phyloP scores from a whole-genome alignment of 1,284 basidiomycete species.

The Puccinia hordei region DNA sequence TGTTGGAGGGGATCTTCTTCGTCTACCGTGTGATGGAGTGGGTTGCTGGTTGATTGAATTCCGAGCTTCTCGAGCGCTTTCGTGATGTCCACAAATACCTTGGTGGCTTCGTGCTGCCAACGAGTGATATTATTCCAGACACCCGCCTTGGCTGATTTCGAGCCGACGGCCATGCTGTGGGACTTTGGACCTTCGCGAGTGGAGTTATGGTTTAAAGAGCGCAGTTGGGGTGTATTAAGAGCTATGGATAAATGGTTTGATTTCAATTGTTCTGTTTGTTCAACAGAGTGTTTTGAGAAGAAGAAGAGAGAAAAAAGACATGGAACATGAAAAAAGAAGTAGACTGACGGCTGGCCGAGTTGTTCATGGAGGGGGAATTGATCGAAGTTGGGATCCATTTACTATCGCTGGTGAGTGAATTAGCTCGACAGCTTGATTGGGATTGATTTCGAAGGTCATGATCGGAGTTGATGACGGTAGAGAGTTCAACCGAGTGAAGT shows the following conservation, averaged over 20 bases:
- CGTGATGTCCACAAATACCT: constrained; percentile 58
- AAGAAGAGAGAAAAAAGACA: constrained; percentile 53
- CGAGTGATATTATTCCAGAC: constrained; percentile 58
- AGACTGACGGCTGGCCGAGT: constrained; percentile 31
- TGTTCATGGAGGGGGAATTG: constrained; percentile 53
- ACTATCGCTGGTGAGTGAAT: background rate
- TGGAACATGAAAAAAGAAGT: constrained; percentile 36
- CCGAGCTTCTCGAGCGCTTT: constrained; percentile 53
- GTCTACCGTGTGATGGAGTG: background rate
- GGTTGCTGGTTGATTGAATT: constrained; percentile 43
- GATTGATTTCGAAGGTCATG: constrained; percentile 12
- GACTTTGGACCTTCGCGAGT: constrained; percentile 52
- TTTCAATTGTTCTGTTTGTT: constrained; percentile 29
- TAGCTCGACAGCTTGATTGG: constrained; percentile 21
- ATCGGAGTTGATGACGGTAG: constrained; percentile 53
- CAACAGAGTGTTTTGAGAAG: constrained; percentile 47
- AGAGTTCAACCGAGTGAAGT: constrained; percentile 82
- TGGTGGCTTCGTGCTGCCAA: constrained; percentile 58
- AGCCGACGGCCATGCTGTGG: background rate
- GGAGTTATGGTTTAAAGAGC: constrained; percentile 46
- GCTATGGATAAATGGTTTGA: constrained; percentile 47
- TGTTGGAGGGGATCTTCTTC: constrained; percentile 15
- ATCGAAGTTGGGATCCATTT: constrained; percentile 34
- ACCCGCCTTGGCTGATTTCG: constrained; percentile 52
- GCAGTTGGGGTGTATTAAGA: constrained; percentile 50